Conservation (phyloP, 441 rosid genomes). For the Manihot esculenta region DNA sequence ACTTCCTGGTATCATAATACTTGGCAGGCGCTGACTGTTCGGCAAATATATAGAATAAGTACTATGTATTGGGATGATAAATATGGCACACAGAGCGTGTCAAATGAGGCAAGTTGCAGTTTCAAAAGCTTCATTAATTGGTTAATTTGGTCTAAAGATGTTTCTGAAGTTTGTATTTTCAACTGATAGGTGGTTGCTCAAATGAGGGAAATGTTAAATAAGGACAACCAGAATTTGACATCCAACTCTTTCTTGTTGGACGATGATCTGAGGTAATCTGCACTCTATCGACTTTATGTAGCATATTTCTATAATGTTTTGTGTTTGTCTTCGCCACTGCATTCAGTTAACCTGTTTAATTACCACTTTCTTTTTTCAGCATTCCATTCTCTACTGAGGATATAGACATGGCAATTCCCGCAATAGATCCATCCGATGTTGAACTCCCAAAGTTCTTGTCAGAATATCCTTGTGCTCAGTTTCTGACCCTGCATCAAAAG, state of each 20-base stretch:
- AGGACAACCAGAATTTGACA: conserved; percentile 75
- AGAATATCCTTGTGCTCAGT: conserved; percentile 69
- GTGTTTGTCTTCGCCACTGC: neutral
- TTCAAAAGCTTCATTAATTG: neutral
- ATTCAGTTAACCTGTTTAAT: neutral
- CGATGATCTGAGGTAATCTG: conserved; percentile 84
- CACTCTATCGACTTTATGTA: neutral
- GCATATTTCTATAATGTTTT: neutral
- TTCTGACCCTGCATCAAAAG: conserved; percentile 48
- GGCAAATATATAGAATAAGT: conserved; percentile 97
- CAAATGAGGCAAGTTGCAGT: conserved; percentile 70
- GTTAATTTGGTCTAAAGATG: conserved; percentile 13
- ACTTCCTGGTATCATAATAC: conserved; percentile 12
- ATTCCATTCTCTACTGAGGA: conserved; percentile 96
- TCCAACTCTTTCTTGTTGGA: conserved; percentile 93
- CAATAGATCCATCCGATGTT: conserved; percentile 64
- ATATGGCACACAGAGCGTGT: conserved; percentile 96
- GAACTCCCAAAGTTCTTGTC: conserved; percentile 56
- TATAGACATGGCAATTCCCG: conserved; percentile 90
- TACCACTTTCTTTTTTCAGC: conserved; percentile 39
- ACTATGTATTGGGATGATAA: conserved; percentile 99
- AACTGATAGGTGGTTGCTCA: conserved; percentile 72
- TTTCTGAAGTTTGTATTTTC: conserved; percentile 16
- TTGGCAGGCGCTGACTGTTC: conserved; percentile 76
- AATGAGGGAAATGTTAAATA: conserved; percentile 82